These are phyloP conservation scores for Trichoderma afroharzianum DNA, from an alignment of 2,329 filamentous ascomycete species.

Conservation along the genomic window DNA sequence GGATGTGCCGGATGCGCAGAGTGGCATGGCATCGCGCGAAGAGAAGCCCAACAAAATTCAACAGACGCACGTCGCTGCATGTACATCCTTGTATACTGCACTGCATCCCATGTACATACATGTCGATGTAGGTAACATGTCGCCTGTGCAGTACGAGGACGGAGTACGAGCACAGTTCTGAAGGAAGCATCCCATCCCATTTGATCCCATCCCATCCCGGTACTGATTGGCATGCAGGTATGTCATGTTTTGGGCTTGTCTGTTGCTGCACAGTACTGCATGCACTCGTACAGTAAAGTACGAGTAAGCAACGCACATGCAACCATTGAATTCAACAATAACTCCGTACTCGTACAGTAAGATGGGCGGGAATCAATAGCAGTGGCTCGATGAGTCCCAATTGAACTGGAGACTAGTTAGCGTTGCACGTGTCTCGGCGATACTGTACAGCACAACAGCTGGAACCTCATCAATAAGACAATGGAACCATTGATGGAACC, in stretches of 20 bases:
- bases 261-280: background rate
- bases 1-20: background rate
- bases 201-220: background rate
- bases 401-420: background rate
- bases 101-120: background rate
- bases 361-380: background rate
- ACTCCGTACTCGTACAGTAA: background rate
- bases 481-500: background rate
- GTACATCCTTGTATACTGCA: background rate
- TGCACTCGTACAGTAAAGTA: background rate
- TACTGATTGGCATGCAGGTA: background rate
- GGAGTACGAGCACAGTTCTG: background rate
- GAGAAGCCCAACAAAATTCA: conserved; percentile 6
- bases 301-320: background rate
- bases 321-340: background rate
- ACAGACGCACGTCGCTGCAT: background rate
- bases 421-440: conserved; percentile 3
- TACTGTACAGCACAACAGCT: background rate
- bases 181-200: background rate
- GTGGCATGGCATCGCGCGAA: background rate
- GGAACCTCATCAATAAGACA: background rate
- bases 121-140: background rate
- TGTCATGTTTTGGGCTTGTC: conserved; percentile 3
- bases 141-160: background rate
- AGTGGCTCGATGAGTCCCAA: background rate